Conservation (phyloP, 768 basidiomycete species). For the Leucocoprinus birnbaumii region DNA sequence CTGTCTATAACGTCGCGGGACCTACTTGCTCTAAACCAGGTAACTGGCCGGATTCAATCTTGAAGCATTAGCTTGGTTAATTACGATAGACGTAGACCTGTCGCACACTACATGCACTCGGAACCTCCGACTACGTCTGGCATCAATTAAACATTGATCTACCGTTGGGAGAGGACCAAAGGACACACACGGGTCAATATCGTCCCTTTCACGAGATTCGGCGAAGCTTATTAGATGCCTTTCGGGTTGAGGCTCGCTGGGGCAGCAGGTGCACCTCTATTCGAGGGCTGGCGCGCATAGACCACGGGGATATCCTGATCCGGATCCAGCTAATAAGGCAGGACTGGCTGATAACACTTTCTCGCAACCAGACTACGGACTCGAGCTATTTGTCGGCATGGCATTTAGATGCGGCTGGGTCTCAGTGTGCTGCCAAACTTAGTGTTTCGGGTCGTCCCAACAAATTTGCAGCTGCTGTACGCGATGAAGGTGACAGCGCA, state of each 20-base stretch:
- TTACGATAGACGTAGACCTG: slow-evolving; percentile 41
- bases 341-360: slow-evolving; percentile 42
- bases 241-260: slow-evolving; percentile 54
- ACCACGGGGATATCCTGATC: slow-evolving; percentile 37
- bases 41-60: slow-evolving; percentile 16
- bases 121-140: slow-evolving; percentile 49
- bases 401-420: background rate
- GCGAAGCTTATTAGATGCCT: slow-evolving; percentile 35
- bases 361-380: slow-evolving; percentile 15
- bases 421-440: slow-evolving; percentile 1
- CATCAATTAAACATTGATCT: slow-evolving; percentile 43
- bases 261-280: slow-evolving; percentile 29
- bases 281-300: slow-evolving; percentile 31
- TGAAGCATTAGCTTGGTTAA: background rate
- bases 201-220: slow-evolving; percentile 32
- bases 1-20: slow-evolving; percentile 27
- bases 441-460: slow-evolving; percentile 3
- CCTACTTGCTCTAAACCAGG: slow-evolving; percentile 46
- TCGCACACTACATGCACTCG: slow-evolving; percentile 50
- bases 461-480: slow-evolving; percentile 1
- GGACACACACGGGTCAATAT: slow-evolving; percentile 21
- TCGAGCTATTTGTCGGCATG: slow-evolving; percentile 10
- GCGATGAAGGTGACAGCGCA: no score
- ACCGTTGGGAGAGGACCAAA: slow-evolving; percentile 38
- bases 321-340: slow-evolving; percentile 45